These are phyloP conservation scores for Aspergillus ostianus DNA, from an alignment of 495 filamentous ascomycete genomes.

Conservation along the genomic window DNA sequence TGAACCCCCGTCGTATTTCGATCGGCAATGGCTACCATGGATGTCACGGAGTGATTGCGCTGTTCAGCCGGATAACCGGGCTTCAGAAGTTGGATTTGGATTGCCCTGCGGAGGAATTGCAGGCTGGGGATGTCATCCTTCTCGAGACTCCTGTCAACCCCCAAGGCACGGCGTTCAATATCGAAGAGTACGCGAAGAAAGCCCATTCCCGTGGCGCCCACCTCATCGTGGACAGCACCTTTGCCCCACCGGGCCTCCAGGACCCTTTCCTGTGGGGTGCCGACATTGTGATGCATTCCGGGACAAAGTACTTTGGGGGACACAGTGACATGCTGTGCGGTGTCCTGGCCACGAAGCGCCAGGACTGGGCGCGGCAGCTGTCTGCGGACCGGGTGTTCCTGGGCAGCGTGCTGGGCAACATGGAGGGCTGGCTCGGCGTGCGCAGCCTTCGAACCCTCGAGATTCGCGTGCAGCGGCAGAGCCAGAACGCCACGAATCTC, in stretches of 20 bases:
- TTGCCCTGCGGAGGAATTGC: slow-evolving; percentile 53
- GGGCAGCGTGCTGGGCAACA: slow-evolving; percentile 83
- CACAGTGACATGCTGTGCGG: slow-evolving; percentile 91
- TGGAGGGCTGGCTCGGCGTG: slow-evolving; percentile 91
- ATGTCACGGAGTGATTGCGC: slow-evolving; percentile 74
- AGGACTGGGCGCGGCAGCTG: slow-evolving; percentile 58
- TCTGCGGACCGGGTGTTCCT: slow-evolving; percentile 64
- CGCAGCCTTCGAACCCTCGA: slow-evolving; percentile 84
- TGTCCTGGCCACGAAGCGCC: slow-evolving; percentile 61
- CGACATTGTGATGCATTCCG: slow-evolving; percentile 85
- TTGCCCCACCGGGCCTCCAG: slow-evolving; percentile 85
- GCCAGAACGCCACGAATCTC: slow-evolving; percentile 60
- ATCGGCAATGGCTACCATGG: slow-evolving; percentile 89
- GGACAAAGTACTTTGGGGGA: slow-evolving; percentile 94
- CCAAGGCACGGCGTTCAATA: slow-evolving; percentile 71
- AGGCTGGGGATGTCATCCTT: slow-evolving; percentile 79
- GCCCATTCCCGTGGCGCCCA: slow-evolving; percentile 71
- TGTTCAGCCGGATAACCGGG: slow-evolving; percentile 69
- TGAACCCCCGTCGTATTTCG: slow-evolving; percentile 75
- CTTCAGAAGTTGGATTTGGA: slow-evolving; percentile 64
- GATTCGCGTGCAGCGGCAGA: slow-evolving; percentile 74
- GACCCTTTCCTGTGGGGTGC: slow-evolving; percentile 80
- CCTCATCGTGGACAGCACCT: slow-evolving; percentile 86
- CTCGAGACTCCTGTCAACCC: slow-evolving; percentile 93
- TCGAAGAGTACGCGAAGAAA: slow-evolving; percentile 63